Conservation (phyloP, 805 yeast genomes). For the Blastobotrys mokoenaii region DNA sequence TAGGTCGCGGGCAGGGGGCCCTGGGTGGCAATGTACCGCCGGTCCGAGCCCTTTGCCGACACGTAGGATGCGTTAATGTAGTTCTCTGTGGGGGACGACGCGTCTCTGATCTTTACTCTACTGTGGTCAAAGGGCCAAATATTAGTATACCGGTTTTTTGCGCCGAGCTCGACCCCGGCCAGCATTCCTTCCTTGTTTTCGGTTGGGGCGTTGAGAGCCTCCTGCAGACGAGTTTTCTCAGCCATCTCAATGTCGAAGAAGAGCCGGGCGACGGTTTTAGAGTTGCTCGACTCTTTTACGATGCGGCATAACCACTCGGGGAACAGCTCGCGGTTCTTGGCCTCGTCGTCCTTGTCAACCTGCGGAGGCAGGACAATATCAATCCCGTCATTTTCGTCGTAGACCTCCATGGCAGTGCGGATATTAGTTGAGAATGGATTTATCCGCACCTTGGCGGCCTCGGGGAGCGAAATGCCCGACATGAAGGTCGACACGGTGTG, state of each 20-base stretch:
- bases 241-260: constrained; percentile 60
- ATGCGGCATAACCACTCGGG: constrained; percentile 49
- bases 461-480: constrained; percentile 22
- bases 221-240: constrained; percentile 60
- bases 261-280: constrained; percentile 37
- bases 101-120: constrained; percentile 41
- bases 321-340: constrained; percentile 21
- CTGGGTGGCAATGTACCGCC: constrained; percentile 79
- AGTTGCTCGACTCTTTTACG: constrained; percentile 31
- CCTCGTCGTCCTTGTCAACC: constrained; percentile 3
- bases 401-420: constrained; percentile 21
- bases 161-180: constrained; percentile 73
- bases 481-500: constrained; percentile 13
- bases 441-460: constrained; percentile 14
- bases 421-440: constrained; percentile 24
- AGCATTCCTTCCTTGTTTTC: constrained; percentile 33
- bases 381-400: constrained; percentile 22
- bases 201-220: constrained; percentile 26
- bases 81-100: constrained; percentile 29
- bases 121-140: constrained; percentile 83
- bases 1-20: constrained; percentile 80
- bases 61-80: constrained; percentile 85
- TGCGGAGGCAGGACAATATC: constrained; percentile 12
- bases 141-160: constrained; percentile 80
- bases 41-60: constrained; percentile 28